Base-by-base conservation (phyloP, 352 stramenopile genomes). In the Pythium rishiriense region DNA sequence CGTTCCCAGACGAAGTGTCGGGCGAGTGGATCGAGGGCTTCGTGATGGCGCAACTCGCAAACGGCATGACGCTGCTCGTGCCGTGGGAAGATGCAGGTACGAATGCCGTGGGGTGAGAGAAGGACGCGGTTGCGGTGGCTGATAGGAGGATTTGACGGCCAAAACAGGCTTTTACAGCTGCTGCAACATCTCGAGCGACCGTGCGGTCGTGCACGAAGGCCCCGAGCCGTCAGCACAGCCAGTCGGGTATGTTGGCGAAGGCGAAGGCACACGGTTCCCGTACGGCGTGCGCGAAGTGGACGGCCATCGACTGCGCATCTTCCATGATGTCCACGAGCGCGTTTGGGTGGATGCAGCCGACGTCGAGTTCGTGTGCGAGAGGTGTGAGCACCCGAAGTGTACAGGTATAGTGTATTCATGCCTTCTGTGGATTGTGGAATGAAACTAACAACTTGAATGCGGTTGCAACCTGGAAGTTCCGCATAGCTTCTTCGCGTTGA, bases 401-500 rank as follows among this genome's bases (percentile, higher is more conserved):
- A 72, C 51, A 59, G 78, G 83, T 91, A 66, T 26, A 75, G 75
- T 15, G 11, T 25, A 35, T 48, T 35, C n/a, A 39, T 74, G 22
- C 0, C 45, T 14, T 64, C 1, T n/a, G 9, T 43, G 22, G 22
- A 15, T 5, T 73, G 61, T 21, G 26, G 21, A 7, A n/a, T 14
- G 21, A n/a, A 7, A 14, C 22, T 52, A 19, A 31, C 25, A 21
- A 29, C 21, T 22, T 8, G 45, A 33, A 6, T 29, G 28, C 3
- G 41, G 53, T 2, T 60, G 37, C n/a, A n/a, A n/a, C 9, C 9
- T 31, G 58, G n/a, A 28, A 80, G 74, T 56, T 0, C 22, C 54
- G 37, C 83, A 92, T 52, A 67, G 75, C 10, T 90, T 88, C 60
- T 91, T 75, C 53, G 72, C 64, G n/a, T 50, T 89, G 35, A 87